These are phyloP conservation scores for Diplotaxis tenuifolia DNA, from an alignment of 345 rosid genomes.

Conservation along the genomic window DNA sequence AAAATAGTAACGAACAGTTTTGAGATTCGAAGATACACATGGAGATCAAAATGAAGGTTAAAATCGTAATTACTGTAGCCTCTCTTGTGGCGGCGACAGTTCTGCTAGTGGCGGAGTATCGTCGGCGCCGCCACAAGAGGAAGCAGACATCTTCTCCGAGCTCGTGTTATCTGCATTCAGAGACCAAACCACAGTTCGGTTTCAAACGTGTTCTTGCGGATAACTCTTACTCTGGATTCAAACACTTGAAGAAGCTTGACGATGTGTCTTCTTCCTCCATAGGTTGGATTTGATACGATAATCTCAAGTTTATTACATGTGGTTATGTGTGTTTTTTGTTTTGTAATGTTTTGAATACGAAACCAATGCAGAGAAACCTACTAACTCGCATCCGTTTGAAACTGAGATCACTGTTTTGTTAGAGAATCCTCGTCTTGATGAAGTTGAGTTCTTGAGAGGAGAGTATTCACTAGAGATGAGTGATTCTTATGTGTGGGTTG, in stretches of 20 bases:
- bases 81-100: conserved; percentile 54
- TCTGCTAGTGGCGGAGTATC: conserved; percentile 42
- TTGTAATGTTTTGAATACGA: background rate
- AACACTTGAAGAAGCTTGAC: conserved; percentile 55
- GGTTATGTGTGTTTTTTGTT: background rate
- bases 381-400: conserved; percentile 62
- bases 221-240: conserved; percentile 77
- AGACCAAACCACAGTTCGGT: conserved; percentile 57
- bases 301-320: conserved; percentile 7
- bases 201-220: conserved; percentile 85
- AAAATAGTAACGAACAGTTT: conserved; percentile 2
- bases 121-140: conserved; percentile 43
- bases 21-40: conserved; percentile 13
- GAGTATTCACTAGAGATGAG: conserved; percentile 39
- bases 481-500: conserved; percentile 51
- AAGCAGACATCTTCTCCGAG: conserved; percentile 34
- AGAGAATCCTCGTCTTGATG: conserved; percentile 49
- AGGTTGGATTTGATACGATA: conserved; percentile 10
- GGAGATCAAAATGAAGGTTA: conserved; percentile 48
- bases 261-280: conserved; percentile 24
- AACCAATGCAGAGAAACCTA: conserved; percentile 44
- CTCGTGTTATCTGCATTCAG: conserved; percentile 67
- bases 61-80: conserved; percentile 43
- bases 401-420: conserved; percentile 53
- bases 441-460: conserved; percentile 33